These are phyloP conservation scores for Talaromyces sp. DNA, from an alignment of 2,329 filamentous ascomycete species.

Conservation along the genomic window DNA sequence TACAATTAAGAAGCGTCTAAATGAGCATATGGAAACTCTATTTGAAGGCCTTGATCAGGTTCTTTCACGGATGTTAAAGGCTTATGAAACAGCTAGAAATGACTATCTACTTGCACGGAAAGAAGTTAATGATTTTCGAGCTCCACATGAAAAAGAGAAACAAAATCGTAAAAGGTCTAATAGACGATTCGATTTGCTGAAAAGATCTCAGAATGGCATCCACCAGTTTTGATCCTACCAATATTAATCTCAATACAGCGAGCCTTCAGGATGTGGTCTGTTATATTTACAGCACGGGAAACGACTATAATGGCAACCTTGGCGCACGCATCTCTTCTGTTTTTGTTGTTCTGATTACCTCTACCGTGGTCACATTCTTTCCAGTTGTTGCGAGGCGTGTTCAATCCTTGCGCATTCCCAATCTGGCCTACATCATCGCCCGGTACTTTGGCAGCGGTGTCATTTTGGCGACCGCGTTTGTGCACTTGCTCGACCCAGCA, in stretches of 20 bases:
- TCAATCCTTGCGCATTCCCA: slow-evolving; percentile 37
- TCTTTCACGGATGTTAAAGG: no score
- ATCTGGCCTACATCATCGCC: slow-evolving; percentile 47
- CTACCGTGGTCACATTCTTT: slow-evolving; percentile 43
- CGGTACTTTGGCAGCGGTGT: slow-evolving; percentile 48
- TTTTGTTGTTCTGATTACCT: slow-evolving; percentile 45
- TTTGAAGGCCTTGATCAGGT: no score
- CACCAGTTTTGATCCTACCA: slow-evolving; percentile 35
- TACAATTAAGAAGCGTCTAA: no score
- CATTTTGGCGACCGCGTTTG: slow-evolving; percentile 47
- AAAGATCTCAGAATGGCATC: slow-evolving; percentile 1
- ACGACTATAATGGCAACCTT: slow-evolving; percentile 54
- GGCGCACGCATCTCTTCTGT: slow-evolving; percentile 44
- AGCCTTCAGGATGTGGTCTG: slow-evolving; percentile 49
- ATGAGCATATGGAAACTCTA: no score
- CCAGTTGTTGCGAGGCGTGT: slow-evolving; percentile 43
- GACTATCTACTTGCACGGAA: no score
- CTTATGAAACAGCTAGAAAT: no score
- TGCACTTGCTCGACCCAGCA: slow-evolving; percentile 48
- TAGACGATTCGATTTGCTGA: no score
- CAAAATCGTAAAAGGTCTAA: no score
- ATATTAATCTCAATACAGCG: slow-evolving; percentile 44
- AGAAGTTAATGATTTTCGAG: no score
- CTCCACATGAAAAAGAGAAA: no score
- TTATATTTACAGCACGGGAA: slow-evolving; percentile 44